Percentiles rank a stretch among this genome's conserved stretches.
phyloP scores from a whole-genome alignment of 345 rosid genomes.

The Brassica rapa region DNA sequence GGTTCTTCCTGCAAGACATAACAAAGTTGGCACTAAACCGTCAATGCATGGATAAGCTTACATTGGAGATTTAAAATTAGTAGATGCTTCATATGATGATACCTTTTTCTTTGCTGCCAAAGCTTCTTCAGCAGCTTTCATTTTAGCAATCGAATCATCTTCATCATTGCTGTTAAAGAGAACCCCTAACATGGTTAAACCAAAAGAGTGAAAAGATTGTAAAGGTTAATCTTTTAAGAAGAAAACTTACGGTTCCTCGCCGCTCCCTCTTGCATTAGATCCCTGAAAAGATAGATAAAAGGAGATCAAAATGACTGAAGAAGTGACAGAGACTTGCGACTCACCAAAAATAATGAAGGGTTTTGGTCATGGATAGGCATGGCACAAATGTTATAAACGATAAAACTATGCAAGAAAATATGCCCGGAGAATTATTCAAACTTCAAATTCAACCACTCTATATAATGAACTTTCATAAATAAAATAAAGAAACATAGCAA shows the following conservation, averaged over 20 bases:
- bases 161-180: conserved; percentile 58
- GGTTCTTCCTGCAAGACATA: conserved; percentile 72
- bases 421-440: background rate
- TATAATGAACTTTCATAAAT: conserved; percentile 11
- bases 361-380: background rate
- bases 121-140: conserved; percentile 90
- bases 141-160: conserved; percentile 70
- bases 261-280: conserved; percentile 49
- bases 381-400: background rate
- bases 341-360: background rate
- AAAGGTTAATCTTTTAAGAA: conserved; percentile 16
- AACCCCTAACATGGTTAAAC: conserved; percentile 31
- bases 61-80: background rate
- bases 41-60: background rate
- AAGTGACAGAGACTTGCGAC: conserved; percentile 19
- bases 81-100: background rate
- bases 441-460: background rate
- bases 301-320: conserved; percentile 8
- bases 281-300: conserved; percentile 48
- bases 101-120: conserved; percentile 86
- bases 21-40: conserved; percentile 8
- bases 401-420: background rate
- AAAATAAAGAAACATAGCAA: background rate
- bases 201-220: conserved; percentile 10
- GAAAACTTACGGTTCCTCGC: conserved; percentile 42